Base-by-base conservation (phyloP, 1,139 yeast species). In the Hansenula anomala region DNA sequence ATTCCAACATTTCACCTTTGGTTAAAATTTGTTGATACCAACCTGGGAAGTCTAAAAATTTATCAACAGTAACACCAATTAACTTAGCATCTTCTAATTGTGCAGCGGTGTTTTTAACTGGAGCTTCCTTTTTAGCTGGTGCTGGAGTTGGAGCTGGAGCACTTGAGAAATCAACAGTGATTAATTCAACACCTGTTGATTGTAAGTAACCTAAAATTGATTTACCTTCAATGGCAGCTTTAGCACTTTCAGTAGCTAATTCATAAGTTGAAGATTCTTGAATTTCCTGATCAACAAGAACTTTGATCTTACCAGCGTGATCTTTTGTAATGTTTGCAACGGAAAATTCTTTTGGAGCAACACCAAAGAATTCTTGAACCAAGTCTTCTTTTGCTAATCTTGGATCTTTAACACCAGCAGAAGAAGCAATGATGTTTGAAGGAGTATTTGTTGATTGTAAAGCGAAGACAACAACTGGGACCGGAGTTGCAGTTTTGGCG, bases 1-100 rank as follows among this genome's bases (percentile, higher is more conserved):
- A 94, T 63, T 94, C 98, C 59, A 94, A 74, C 95, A 94, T 87
- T 66, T 94, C 98, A 64, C 96, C 95, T 70, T 94, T 94, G 56
- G 92, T 84, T 48, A 89, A 75, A 43, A 94, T 84, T 70, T 94
- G 97, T 51, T 90, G 89, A 71, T 92, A 94, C 99, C 99, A 94
- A 39, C 89, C 80, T 45, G 98, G 80, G 72, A 94, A 94, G 60
- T 94, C 98, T 56, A 78, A 73, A 46, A 81, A 75, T 69, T 92
- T 94, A 63, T 89, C 96, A 38, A 85, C 95, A 34, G 97, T 94
- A 60, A 94, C 90, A 63, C 98, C 98, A 53, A 92, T 88, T 57
- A 92, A 71, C 56, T 92, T 92, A 41, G 96, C 96, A 59, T 88
- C 96, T 49, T 84, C 94, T 50, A 84, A 65, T 51, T 78, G 77